A percentile compares a stretch with the other conserved stretches of the same genome.
Conservation (phyloP, 495 filamentous ascomycete species). For the Neurospora cerealis region DNA sequence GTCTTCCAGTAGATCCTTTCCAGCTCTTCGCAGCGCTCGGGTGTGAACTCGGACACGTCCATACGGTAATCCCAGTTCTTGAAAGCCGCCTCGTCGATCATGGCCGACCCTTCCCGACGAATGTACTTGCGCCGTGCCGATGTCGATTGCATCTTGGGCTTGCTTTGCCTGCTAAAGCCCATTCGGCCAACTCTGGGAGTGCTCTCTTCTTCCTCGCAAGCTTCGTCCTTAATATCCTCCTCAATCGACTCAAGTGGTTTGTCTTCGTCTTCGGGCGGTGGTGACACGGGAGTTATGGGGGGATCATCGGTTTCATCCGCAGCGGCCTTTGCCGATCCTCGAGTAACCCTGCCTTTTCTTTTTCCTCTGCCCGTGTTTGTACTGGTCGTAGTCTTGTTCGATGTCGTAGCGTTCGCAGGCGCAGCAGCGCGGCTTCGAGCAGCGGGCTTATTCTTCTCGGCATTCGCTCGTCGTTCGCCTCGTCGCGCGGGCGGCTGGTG, state of each 20-base stretch:
- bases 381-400: slow-evolving; percentile 4
- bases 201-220: slow-evolving; percentile 29
- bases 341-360: slow-evolving; percentile 13
- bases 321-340: slow-evolving; percentile 14
- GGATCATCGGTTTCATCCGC: slow-evolving; percentile 21
- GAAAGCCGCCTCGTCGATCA: slow-evolving; percentile 77
- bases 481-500: slow-evolving; percentile 93
- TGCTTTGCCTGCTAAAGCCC: slow-evolving; percentile 30
- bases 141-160: slow-evolving; percentile 41
- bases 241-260: slow-evolving; percentile 34
- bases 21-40: slow-evolving; percentile 85
- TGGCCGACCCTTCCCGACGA: slow-evolving; percentile 58
- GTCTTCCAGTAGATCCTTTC: slow-evolving; percentile 95
- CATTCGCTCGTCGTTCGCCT: slow-evolving; percentile 76
- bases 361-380: slow-evolving; percentile 25
- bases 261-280: slow-evolving; percentile 31
- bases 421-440: slow-evolving; percentile 22
- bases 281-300: slow-evolving; percentile 47
- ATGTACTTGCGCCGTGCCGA: slow-evolving; percentile 72
- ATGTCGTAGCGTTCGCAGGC: slow-evolving; percentile 10
- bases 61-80: slow-evolving; percentile 82
- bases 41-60: slow-evolving; percentile 74
- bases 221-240: slow-evolving; percentile 35
- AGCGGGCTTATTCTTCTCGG: slow-evolving; percentile 45
- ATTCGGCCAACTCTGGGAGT: slow-evolving; percentile 29